Evolutionary conservation across 306 rosid species (phyloP).

Genomic region (Cucumis melo): DNA sequence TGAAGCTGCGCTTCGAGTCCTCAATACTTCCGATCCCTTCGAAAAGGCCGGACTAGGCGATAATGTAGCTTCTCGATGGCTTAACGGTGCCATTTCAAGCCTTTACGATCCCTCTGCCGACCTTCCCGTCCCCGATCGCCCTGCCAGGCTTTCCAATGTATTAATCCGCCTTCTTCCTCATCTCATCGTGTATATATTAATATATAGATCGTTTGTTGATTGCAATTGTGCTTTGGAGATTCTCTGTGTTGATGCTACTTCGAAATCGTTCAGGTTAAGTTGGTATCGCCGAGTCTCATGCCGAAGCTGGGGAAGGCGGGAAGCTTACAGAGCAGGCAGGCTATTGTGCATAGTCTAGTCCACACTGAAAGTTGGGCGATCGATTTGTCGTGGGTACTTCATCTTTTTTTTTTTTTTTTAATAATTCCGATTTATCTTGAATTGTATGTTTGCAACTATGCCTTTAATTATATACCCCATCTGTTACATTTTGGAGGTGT

Average conservation of each 20-base stretch:
- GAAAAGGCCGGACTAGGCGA: conserved; percentile 76
- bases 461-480: background rate
- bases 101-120: conserved; percentile 34
- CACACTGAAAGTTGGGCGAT: conserved; percentile 94
- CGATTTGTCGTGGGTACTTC: conserved; percentile 76
- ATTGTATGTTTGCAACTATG: background rate
- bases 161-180: background rate
- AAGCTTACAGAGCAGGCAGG: conserved; percentile 78
- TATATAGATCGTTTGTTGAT: background rate
- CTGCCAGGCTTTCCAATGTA: conserved; percentile 60
- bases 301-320: conserved; percentile 94
- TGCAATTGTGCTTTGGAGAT: conserved; percentile 10
- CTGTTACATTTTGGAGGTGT: background rate
- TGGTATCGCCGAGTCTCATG: conserved; percentile 68
- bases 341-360: conserved; percentile 72
- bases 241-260: background rate
- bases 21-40: conserved; percentile 65
- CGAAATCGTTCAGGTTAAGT: conserved; percentile 32
- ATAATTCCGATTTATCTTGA: background rate
- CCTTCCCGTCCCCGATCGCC: conserved; percentile 54
- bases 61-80: conserved; percentile 55
- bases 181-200: background rate
- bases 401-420: background rate
- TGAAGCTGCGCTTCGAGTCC: conserved; percentile 67
- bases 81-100: conserved; percentile 33